Base-by-base conservation (phyloP, 2,329 filamentous ascomycete genomes). In the Passalora sequoiae region DNA sequence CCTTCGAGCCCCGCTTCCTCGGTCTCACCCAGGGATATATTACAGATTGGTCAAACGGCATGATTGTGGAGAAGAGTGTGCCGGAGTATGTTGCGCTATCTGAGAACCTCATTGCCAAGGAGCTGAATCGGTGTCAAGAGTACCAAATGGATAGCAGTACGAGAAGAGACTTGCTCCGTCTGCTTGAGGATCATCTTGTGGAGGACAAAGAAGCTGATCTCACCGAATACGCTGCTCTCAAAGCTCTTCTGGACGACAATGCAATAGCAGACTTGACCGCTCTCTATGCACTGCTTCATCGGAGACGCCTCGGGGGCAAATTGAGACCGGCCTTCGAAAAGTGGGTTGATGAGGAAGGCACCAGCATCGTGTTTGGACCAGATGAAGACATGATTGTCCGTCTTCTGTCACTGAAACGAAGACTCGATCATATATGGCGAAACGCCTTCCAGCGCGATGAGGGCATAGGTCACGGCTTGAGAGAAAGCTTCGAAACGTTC, bases 61-160 rank as follows among this genome's bases (percentile, higher is more conserved):
- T 81, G 58, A 83, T 80, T 44, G 66, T 71, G 4, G 74, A 76
- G 16, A 71, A 69, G 36, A 76, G 76, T 12, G 72, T 97, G 30
- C 83, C 85, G 43, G 76, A 78, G 9, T 97, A 96, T 63, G 85
- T 94, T 33, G 70, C 74, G 15, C 77, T 78, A 19, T 84, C 84
- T 41, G 76, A 84, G 49, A 69, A 68, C 31, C 71, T 96, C 21
- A 79, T 97, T 16, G 73, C 77, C 40, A 72, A 71, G 39, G 92
- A 98, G 66, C 77, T 84, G 53, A 68, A 76, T 46, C 77, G 89
- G 27, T 95, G 89, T 61, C 85, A 92, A 49, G 70, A 78, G 13
- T 94, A 85, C 66, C 84, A 85, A 46, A 75, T 98, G 32, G 88
- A 94, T 61, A 83, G 80, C 49, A 85, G 83, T 16, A 97, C 92